A percentile compares a stretch with the other conserved stretches of the same genome.
These are phyloP conservation scores for Leucogyrophana mollusca DNA, from an alignment of 768 basidiomycete genomes.

Conservation along the genomic window DNA sequence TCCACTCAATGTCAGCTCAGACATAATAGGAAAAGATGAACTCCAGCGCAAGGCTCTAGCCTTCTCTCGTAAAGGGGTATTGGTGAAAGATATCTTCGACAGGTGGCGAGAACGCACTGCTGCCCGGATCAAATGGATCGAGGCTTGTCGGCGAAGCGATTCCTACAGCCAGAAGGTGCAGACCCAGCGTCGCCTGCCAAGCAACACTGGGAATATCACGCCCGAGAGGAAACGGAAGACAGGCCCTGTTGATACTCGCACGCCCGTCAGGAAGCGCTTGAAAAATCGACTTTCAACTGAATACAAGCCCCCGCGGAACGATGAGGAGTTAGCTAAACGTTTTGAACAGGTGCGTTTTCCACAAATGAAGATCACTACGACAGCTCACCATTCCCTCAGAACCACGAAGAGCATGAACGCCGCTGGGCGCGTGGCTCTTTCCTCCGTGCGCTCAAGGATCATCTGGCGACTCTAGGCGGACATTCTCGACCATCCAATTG, in stretches of 20 bases:
- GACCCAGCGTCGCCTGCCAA: conserved; percentile 29
- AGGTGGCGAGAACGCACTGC: conserved; percentile 46
- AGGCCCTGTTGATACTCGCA: conserved; percentile 18
- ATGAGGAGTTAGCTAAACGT: conserved; percentile 62
- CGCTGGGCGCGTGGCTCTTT: conserved; percentile 80
- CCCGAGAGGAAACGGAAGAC: conserved; percentile 24
- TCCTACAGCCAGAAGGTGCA: conserved; percentile 56
- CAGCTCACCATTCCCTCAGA: conserved; percentile 39
- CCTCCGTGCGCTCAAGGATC: conserved; percentile 35
- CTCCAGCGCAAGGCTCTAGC: conserved; percentile 39
- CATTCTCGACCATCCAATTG: conserved; percentile 37
- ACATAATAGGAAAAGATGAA: conserved; percentile 13
- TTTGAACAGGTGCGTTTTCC: conserved; percentile 62
- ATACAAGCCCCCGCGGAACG: conserved; percentile 55
- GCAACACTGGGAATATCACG: conserved; percentile 13
- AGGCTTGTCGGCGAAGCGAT: conserved; percentile 61
- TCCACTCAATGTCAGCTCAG: neutral
- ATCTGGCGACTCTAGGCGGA: conserved; percentile 38
- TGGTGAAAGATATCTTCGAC: conserved; percentile 42
- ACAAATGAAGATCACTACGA: neutral
- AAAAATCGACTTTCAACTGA: conserved; percentile 38
- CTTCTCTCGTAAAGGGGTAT: conserved; percentile 39
- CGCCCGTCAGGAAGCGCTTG: conserved; percentile 25
- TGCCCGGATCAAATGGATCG: conserved; percentile 53
- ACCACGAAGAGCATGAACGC: conserved; percentile 65